Evolutionary conservation across 228 moss, liverwort and hornwort genomes (phyloP).

Genomic region (Sphagnum fallax): DNA sequence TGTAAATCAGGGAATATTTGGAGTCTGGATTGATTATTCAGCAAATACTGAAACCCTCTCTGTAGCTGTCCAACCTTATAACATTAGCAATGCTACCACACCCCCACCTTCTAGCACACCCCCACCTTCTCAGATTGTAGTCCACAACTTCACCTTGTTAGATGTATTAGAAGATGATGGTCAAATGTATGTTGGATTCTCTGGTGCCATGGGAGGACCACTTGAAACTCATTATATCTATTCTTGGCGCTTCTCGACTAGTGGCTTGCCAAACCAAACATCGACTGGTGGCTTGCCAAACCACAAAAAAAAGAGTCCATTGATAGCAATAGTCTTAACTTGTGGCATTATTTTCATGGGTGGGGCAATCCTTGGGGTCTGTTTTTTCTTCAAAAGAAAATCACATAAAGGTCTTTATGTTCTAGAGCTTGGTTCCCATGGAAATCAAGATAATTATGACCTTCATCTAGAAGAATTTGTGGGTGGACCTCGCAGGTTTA

Average conservation of each 20-base stretch:
- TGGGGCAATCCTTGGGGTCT: not conserved
- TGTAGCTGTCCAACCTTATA: slow-evolving; percentile 1
- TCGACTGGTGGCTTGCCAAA: not conserved
- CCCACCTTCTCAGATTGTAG: not conserved
- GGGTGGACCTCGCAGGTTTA: slow-evolving; percentile 25
- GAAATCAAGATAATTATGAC: not conserved
- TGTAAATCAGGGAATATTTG: slow-evolving; percentile 2
- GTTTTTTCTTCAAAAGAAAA: not conserved
- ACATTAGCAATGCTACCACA: too few species aligned
- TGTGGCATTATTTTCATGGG: not conserved
- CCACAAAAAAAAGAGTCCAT: too few species aligned
- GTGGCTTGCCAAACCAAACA: slow-evolving; percentile 1
- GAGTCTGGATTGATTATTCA: slow-evolving; percentile 14
- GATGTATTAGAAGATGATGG: not conserved
- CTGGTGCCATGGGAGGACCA: fast-evolving
- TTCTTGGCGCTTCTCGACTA: slow-evolving; percentile 12
- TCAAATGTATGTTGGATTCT: slow-evolving; percentile 13
- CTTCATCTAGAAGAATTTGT: slow-evolving; percentile 9
- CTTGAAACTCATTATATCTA: slow-evolving; percentile 8
- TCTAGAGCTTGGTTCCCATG: not conserved
- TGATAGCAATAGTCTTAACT: not conserved
- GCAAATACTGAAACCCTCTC: not conserved
- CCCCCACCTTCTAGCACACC: not conserved
- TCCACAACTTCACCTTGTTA: not conserved
- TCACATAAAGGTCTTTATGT: not conserved